Base-by-base conservation (phyloP, 2,329 filamentous ascomycete species). In the Pseudopyrenochaeta lycopersici region DNA sequence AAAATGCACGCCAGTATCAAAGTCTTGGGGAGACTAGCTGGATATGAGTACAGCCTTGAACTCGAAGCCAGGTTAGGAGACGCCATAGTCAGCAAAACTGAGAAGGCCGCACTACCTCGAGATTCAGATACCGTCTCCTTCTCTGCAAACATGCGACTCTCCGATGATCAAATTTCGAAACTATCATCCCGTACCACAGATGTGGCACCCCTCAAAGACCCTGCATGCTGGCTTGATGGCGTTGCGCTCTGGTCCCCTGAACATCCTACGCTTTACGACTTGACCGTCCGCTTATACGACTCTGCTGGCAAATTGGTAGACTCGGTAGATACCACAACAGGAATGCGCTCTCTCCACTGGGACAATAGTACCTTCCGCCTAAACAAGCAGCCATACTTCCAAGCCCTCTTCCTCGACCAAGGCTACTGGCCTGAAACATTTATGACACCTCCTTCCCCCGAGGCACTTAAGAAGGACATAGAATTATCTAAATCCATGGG, bases 161-260 rank as follows among this genome's bases (percentile, higher is more conserved):
- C 77, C 0, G 71, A 79, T 15, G 70, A 79, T 15, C 76, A 80
- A 52, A 65, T 64, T 31, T 66, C 76, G 3, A 67, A 72, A 18
- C 70, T 85, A 1, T 77, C 81, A 2, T 59, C 69, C 5, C 64
- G 74, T 0, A 56, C 60, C 1, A 53, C 31, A 70, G 2, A 59
- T 68, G 21, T 57, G 56, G 10, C 76, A 72, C 1, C 78, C 77
- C 1, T 71, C 76, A 1, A 70, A 70, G 6, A 70, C 81, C 44
- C 50, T 72, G 39, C 68, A 49, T 77, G 75, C 58, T 82, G 84
- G 85, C 76, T 77, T 7, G 74, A 85, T 30, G 80, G 81, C 5
- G 71, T 88, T n/a, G 86, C 86, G 1, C 77, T 89, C 3, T 88
- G 85, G 85, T 85, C 84, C 1, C 84, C 84, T 0, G 83, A 86